Percentiles rank a stretch among this genome's conserved stretches.
These are phyloP conservation scores for Talaromyces proteolyticus DNA, from an alignment of 495 filamentous ascomycete genomes.

Conservation along the genomic window DNA sequence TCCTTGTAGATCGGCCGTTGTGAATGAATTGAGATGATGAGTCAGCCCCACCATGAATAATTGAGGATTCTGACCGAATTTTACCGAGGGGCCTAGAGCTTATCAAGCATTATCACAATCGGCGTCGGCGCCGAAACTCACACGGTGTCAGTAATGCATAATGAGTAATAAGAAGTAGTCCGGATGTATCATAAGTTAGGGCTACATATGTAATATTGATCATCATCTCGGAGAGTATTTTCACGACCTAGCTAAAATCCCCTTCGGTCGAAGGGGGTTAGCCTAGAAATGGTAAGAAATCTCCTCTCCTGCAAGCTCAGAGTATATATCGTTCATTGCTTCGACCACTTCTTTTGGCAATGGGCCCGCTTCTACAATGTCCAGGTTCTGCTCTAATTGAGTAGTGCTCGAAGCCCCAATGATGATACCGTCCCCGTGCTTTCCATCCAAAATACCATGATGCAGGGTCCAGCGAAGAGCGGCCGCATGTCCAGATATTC, in stretches of 20 bases:
- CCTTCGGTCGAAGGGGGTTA: no score
- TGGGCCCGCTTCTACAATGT: conserved; percentile 30
- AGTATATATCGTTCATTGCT: no score
- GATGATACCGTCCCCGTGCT: conserved; percentile 32
- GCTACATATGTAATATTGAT: no score
- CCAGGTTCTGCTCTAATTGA: conserved; percentile 26
- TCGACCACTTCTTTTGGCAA: conserved; percentile 29
- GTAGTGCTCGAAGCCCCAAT: conserved; percentile 31
- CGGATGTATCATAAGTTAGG: no score
- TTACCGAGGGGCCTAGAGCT: no score
- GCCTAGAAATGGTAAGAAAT: no score
- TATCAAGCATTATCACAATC: background rate
- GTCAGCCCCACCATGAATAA: background rate
- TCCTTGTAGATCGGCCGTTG: background rate
- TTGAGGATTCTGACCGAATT: conserved; percentile 7
- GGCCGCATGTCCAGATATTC: conserved; percentile 26
- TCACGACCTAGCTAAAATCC: no score
- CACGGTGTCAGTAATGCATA: conserved; percentile 1
- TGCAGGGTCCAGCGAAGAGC: conserved; percentile 33
- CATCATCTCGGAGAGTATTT: no score
- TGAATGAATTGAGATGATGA: background rate
- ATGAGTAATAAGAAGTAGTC: no score
- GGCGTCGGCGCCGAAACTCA: background rate
- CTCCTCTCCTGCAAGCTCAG: no score
- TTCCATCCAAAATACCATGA: conserved; percentile 21